Conservation (phyloP, 2,329 filamentous ascomycete genomes). For the Coniochaeta hoffmannii region DNA sequence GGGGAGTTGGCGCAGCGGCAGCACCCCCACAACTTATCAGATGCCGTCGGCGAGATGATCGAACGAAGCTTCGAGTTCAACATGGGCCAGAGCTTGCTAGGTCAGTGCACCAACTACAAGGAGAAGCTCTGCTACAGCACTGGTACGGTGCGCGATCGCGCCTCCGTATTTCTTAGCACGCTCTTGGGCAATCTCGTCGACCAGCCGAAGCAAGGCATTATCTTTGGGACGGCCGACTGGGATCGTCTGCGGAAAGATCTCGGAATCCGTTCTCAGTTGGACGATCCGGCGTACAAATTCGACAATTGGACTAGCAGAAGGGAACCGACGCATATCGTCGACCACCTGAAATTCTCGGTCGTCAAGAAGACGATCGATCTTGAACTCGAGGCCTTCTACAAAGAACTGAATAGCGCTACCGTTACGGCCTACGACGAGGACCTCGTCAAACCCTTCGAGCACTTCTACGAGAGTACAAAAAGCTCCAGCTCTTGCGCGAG, state of each 20-base stretch:
- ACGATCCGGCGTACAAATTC: slow-evolving; percentile 37
- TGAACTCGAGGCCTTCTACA: slow-evolving; percentile 26
- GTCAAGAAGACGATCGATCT: slow-evolving; percentile 33
- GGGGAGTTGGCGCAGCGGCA: slow-evolving; percentile 27
- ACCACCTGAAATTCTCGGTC: slow-evolving; percentile 51
- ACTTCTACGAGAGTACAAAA: slow-evolving; percentile 23
- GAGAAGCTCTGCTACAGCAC: slow-evolving; percentile 55
- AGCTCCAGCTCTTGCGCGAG: slow-evolving; percentile 19
- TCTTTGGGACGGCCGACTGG: slow-evolving; percentile 38
- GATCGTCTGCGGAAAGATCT: slow-evolving; percentile 23
- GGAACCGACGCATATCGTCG: slow-evolving; percentile 45
- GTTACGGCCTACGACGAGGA: slow-evolving; percentile 28
- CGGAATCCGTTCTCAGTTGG: slow-evolving; percentile 10
- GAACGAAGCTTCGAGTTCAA: slow-evolving; percentile 49
- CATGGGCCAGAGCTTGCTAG: slow-evolving; percentile 49
- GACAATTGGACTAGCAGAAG: slow-evolving; percentile 19
- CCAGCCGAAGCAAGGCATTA: slow-evolving; percentile 45
- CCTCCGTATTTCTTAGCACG: slow-evolving; percentile 41
- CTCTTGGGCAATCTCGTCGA: slow-evolving; percentile 50
- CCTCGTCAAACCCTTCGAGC: slow-evolving; percentile 23
- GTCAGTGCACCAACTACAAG: slow-evolving; percentile 56
- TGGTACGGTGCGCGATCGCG: slow-evolving; percentile 35
- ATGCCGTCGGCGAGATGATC: slow-evolving; percentile 39
- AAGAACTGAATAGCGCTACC: slow-evolving; percentile 11
- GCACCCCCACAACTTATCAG: slow-evolving; percentile 1